Evolutionary conservation across 345 rosid genomes (phyloP), one percentile per base, ranked within the genome.

Genomic region (Linum tenue): DNA sequence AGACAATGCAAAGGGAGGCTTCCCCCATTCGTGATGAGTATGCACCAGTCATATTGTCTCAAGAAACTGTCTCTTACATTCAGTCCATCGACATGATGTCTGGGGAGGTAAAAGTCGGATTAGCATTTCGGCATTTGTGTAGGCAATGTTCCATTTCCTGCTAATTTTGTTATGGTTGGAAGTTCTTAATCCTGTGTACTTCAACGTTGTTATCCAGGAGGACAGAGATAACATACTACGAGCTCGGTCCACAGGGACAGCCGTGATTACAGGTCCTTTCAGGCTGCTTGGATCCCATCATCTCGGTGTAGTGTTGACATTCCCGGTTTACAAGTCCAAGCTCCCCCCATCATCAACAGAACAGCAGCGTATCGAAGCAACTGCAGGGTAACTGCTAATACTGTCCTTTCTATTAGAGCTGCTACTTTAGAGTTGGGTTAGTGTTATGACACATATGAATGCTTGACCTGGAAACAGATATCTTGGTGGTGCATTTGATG

Each of bases 71-170:
- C 40, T 90, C 97, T 67, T 84, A 94, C 73, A 83, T 94, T 48
- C 89, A 86, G 73, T 94, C 99, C 8, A 83, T 94, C 35, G 99
- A 94, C 68, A 94, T 94, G 99, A 94, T 94, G 99, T 94, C 99
- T 3, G 99, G 99, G 70, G 92, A 88, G 96, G 98, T 92, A 80
- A 73, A 55, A 56, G 51, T 6, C 60, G 2, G 50, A 5, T 64
- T 63, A 39, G 14, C 57, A n/a, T 37, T 56, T 61, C 65, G 39
- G 42, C 7, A 50, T 35, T 53, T 37, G 41, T 51, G 6, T 41
- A 5, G 53, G 53, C 14, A 12, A 9, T 2, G 14, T 9, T 48
- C 53, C 9, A 7, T 7, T 15, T 9, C 11, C 14, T 10, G 11
- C 11, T 3, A 55, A 50, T 55, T 50, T 61, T 41, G 31, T 50